Evolutionary conservation across 495 filamentous ascomycete genomes (phyloP).

Genomic region (Neurospora sp.): DNA sequence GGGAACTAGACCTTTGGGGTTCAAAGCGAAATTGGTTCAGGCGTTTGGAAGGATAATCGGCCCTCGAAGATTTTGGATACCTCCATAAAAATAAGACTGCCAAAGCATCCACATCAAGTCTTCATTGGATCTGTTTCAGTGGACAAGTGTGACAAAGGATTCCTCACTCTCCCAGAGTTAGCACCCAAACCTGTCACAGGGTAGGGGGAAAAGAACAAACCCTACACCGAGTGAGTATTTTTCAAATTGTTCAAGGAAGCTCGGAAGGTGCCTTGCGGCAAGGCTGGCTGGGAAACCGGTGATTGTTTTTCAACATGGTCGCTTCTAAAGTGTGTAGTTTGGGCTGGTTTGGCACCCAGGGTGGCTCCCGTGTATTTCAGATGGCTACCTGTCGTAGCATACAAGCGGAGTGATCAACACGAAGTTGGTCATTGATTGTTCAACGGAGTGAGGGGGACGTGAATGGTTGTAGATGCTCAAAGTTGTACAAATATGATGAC

Average conservation of each 20-base stretch:
- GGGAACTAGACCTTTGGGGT: neutral
- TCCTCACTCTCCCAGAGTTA: too few relatives aligned
- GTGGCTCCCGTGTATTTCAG: too few relatives aligned
- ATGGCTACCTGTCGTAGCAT: neutral
- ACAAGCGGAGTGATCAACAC: neutral
- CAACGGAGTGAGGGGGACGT: neutral
- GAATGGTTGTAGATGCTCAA: neutral
- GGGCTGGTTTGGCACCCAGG: too few relatives aligned
- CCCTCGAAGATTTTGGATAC: neutral
- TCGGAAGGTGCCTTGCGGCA: neutral
- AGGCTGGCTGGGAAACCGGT: neutral
- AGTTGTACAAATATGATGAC: neutral
- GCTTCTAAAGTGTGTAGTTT: too few relatives aligned
- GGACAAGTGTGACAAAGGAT: neutral
- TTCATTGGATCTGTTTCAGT: neutral
- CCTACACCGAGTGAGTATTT: too few relatives aligned
- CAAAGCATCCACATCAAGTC: neutral
- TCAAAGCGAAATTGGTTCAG: neutral
- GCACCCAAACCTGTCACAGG: too few relatives aligned
- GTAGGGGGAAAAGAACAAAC: too few relatives aligned
- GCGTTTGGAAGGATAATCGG: neutral
- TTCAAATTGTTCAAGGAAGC: too few relatives aligned
- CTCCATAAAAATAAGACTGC: neutral
- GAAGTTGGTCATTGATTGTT: neutral
- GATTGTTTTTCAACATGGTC: neutral